Evolutionary conservation across 2,329 filamentous ascomycete species (phyloP).

Genomic region (Seiridium unicorne): DNA sequence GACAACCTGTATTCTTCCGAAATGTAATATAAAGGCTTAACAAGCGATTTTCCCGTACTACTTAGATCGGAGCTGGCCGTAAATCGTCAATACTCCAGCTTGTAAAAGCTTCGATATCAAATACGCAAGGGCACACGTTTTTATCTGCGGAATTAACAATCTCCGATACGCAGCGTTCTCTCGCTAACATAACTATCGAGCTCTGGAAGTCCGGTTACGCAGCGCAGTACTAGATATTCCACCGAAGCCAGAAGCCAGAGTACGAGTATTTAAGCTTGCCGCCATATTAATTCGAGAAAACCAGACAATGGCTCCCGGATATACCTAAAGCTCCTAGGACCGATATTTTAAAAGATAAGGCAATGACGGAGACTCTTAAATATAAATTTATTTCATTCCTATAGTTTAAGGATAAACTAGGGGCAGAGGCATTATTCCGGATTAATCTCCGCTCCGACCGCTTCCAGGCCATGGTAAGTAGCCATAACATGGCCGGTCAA

Average conservation of each 20-base stretch:
- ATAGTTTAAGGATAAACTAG: conserved; percentile 4
- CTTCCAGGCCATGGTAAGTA: conserved; percentile 15
- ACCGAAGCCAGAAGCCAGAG: conserved; percentile 11
- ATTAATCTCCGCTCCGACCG: conserved; percentile 15
- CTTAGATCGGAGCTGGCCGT: conserved; percentile 15
- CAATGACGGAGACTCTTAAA: conserved; percentile 1
- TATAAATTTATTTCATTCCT: conserved; percentile 10
- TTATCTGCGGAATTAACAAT: background rate
- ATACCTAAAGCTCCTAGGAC: background rate
- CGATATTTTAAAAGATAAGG: background rate
- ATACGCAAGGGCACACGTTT: background rate
- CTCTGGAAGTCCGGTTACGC: conserved; percentile 6
- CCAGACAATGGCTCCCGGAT: conserved; percentile 17
- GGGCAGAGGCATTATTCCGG: conserved; percentile 9
- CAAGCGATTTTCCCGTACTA: conserved; percentile 1
- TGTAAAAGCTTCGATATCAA: background rate
- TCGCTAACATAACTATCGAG: background rate
- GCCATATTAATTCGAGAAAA: conserved; percentile 27
- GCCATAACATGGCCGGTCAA: conserved; percentile 23
- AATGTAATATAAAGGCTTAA: conserved; percentile 12
- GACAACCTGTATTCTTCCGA: conserved; percentile 14
- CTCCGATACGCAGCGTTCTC: background rate
- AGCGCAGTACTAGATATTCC: conserved; percentile 22
- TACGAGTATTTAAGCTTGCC: conserved; percentile 19
- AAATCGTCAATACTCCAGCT: conserved; percentile 13